Conservation (phyloP, 441 rosid species). For the Syzygium malaccense region DNA sequence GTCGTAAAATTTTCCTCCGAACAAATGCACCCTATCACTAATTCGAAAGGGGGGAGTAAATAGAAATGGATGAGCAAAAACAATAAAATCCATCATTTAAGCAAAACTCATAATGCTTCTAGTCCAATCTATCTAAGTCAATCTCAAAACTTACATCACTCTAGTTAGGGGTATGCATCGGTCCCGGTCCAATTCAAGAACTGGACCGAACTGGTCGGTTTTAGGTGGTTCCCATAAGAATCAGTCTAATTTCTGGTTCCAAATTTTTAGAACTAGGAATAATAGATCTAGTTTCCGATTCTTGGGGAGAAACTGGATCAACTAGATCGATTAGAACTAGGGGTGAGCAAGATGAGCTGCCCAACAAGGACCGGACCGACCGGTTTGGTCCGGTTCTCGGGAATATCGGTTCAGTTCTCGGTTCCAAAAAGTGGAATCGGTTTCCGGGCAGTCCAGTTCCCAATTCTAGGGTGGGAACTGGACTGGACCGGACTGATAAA, state of each 20-base stretch:
- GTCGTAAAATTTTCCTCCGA: too few relatives aligned
- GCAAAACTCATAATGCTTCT: not conserved
- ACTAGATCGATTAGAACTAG: too few relatives aligned
- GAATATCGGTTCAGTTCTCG: too few relatives aligned
- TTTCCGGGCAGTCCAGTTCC: too few relatives aligned
- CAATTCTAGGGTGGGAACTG: too few relatives aligned
- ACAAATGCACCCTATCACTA: not conserved
- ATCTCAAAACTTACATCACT: not conserved
- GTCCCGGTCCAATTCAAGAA: not conserved
- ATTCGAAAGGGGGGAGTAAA: not conserved
- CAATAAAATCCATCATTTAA: not conserved
- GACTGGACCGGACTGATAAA: too few relatives aligned
- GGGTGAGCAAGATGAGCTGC: too few relatives aligned
- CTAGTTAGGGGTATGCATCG: not conserved
- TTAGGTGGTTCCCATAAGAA: not conserved
- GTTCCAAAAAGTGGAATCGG: too few relatives aligned
- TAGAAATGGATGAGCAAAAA: not conserved
- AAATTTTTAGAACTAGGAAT: not conserved
- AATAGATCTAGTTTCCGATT: accelerated
- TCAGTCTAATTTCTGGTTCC: accelerated
- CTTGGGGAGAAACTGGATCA: not conserved
- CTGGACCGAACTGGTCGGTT: accelerated
- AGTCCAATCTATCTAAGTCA: not conserved
- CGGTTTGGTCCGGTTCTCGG: too few relatives aligned
- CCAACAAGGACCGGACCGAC: too few relatives aligned